A percentile compares a stretch with the other conserved stretches of the same genome.
These are phyloP conservation scores for Phytophthora megakarya DNA, from an alignment of 352 stramenopile genomes.

Conservation along the genomic window DNA sequence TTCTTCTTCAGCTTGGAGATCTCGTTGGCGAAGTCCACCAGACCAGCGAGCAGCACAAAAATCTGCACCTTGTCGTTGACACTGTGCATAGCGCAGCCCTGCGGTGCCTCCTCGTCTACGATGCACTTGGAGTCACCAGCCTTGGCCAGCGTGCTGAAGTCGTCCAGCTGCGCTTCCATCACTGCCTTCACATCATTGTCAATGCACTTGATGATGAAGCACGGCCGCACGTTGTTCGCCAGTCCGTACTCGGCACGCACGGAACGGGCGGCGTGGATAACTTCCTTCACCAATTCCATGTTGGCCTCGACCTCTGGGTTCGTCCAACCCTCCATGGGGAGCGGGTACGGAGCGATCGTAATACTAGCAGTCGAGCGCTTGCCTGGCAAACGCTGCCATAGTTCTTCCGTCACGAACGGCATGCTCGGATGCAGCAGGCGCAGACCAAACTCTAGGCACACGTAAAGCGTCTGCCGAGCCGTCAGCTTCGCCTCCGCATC, in stretches of 20 bases:
- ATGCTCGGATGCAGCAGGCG: conserved; percentile 97
- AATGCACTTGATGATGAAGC: conserved; percentile 92
- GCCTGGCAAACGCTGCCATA: conserved; percentile 87
- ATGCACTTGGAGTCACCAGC: conserved; percentile 91
- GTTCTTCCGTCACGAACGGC: conserved; percentile 97
- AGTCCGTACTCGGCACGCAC: conserved; percentile 89
- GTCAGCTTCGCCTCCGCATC: conserved; percentile 74
- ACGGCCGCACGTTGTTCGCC: conserved; percentile 75
- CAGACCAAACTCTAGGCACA: conserved; percentile 83
- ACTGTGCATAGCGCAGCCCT: conserved; percentile 92
- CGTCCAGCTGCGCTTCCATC: conserved; percentile 86
- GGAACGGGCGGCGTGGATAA: conserved; percentile 96
- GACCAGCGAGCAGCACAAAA: conserved; percentile 81
- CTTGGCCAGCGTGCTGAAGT: conserved; percentile 96
- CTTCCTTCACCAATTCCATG: conserved; percentile 94
- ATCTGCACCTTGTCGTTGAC: conserved; percentile 95
- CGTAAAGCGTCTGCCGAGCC: conserved; percentile 85
- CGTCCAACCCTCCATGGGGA: conserved; percentile 78
- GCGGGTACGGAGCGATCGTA: conserved; percentile 81
- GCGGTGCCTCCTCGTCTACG: conserved; percentile 75
- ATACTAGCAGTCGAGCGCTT: conserved; percentile 74
- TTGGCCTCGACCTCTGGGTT: conserved; percentile 89
- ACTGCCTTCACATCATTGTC: conserved; percentile 75
- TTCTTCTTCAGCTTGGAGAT: conserved; percentile 92
- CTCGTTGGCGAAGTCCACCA: conserved; percentile 90